These are phyloP conservation scores for Brassica incana DNA, from an alignment of 345 rosid genomes.

Conservation along the genomic window DNA sequence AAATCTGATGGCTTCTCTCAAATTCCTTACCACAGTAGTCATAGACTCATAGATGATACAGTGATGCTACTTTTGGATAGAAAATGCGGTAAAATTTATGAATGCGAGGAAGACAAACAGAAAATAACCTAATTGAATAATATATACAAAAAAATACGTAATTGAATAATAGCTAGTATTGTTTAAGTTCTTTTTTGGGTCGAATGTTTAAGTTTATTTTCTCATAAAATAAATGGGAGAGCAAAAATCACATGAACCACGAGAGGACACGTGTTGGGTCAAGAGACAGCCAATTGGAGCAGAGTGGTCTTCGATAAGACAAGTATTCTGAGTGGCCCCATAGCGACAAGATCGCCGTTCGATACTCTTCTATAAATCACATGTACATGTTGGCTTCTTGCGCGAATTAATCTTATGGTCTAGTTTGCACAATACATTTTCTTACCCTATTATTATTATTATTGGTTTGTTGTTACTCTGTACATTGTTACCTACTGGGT, in stretches of 20 bases:
- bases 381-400: slow-evolving; percentile 17
- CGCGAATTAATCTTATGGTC: background rate
- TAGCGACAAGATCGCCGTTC: slow-evolving; percentile 24
- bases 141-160: background rate
- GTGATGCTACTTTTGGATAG: background rate
- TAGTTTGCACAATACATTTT: background rate
- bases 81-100: background rate
- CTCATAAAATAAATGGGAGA: background rate
- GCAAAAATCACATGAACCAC: slow-evolving; percentile 17
- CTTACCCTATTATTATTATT: background rate
- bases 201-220: background rate
- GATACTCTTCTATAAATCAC: slow-evolving; percentile 7
- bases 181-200: background rate
- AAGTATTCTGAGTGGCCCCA: slow-evolving; percentile 8
- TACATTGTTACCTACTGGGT: background rate
- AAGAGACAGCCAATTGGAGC: slow-evolving; percentile 18
- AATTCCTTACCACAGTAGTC: background rate
- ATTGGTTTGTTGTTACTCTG: background rate
- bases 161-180: background rate
- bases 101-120: background rate
- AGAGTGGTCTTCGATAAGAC: slow-evolving; percentile 5
- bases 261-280: slow-evolving; percentile 8
- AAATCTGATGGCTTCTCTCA: background rate
- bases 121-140: background rate
- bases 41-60: background rate